A percentile compares a stretch with the other conserved stretches of the same genome.
Evolutionary conservation across 768 basidiomycete species (phyloP).

Genomic region (Podaxis sp.): DNA sequence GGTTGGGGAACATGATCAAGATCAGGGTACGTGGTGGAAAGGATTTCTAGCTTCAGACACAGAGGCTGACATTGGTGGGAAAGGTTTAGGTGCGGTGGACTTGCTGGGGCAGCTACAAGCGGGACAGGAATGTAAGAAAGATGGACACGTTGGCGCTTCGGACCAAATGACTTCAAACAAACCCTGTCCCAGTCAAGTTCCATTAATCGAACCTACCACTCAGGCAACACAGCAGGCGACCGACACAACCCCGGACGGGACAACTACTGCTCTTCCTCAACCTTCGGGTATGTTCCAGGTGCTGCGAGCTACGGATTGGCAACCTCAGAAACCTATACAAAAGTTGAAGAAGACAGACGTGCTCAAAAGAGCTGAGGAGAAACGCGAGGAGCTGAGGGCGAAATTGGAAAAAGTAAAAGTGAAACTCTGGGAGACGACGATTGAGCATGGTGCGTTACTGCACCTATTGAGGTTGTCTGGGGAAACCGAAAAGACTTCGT

Average conservation of each 20-base stretch:
- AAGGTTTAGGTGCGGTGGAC: conserved; percentile 17
- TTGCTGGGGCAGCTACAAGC: conserved; percentile 10
- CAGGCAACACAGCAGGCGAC: background rate
- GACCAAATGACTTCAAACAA: background rate
- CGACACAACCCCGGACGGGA: background rate
- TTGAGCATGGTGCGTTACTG: conserved; percentile 65
- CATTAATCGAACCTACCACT: background rate
- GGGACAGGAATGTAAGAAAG: conserved; percentile 25
- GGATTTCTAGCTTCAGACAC: conserved; percentile 15
- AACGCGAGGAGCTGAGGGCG: conserved; percentile 47
- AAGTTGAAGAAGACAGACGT: conserved; percentile 32
- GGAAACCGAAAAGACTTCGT: conserved; percentile 12
- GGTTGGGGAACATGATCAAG: conserved; percentile 8
- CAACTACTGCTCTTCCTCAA: background rate
- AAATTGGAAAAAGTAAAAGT: conserved; percentile 63
- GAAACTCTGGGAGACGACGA: conserved; percentile 71
- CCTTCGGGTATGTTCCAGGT: conserved; percentile 9
- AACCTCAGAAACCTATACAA: conserved; percentile 13
- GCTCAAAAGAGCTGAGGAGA: conserved; percentile 52
- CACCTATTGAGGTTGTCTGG: conserved; percentile 39
- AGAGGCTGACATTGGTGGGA: background rate
- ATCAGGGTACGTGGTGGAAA: conserved; percentile 24
- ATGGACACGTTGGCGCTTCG: background rate
- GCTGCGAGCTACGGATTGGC: background rate
- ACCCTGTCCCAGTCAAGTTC: background rate